phyloP scores from a whole-genome alignment of 139 green algal species.

The Volvox africanus region DNA sequence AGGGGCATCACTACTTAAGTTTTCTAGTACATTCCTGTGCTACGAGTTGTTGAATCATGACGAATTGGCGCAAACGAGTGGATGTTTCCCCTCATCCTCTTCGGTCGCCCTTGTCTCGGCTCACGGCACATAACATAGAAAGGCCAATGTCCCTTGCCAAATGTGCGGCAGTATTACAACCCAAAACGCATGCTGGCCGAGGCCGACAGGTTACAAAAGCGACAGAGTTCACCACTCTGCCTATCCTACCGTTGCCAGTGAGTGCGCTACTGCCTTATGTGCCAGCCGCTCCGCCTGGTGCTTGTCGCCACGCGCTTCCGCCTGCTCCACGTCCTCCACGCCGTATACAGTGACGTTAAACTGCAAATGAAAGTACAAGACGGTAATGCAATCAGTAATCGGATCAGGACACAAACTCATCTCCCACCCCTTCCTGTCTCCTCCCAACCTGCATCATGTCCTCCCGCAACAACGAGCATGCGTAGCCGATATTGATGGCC shows the following conservation, averaged over 20 bases:
- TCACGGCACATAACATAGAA: too few species aligned
- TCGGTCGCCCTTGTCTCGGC: too few species aligned
- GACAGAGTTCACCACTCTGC: too few species aligned
- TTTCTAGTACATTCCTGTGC: too few species aligned
- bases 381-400: background rate
- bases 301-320: constrained; percentile 42
- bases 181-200: too few species aligned
- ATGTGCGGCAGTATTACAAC: too few species aligned
- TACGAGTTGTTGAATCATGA: too few species aligned
- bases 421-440: constrained; percentile 48
- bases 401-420: background rate
- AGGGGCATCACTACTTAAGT: too few species aligned
- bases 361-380: background rate
- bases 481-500: constrained; percentile 94
- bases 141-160: too few species aligned
- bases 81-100: too few species aligned
- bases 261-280: constrained; percentile 35
- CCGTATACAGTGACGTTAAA: constrained; percentile 42
- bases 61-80: too few species aligned
- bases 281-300: constrained; percentile 47
- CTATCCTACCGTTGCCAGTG: constrained; percentile 14
- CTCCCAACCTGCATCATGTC: constrained; percentile 70
- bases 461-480: constrained; percentile 86
- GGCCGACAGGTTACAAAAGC: too few species aligned
- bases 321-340: constrained; percentile 50